phyloP scores from a whole-genome alignment of 2,329 filamentous ascomycete species.

The Clarireedia paspali region DNA sequence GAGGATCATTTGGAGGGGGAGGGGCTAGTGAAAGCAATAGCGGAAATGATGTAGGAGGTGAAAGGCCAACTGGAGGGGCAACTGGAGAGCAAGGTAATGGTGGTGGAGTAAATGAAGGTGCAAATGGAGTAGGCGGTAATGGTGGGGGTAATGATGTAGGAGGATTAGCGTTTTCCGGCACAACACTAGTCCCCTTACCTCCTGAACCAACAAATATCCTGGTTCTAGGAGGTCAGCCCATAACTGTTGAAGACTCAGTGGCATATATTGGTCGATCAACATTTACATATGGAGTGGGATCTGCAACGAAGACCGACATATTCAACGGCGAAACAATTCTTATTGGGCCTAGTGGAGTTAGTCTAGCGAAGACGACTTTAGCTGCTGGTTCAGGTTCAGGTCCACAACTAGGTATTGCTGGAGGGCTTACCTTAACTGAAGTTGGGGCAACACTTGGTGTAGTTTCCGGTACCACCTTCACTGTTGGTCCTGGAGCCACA shows the following conservation, averaged over 20 bases:
- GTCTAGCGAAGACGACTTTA: conserved; percentile 18
- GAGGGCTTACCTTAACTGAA: conserved; percentile 23
- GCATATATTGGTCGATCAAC: conserved; percentile 19
- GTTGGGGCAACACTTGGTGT: conserved; percentile 33
- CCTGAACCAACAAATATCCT: conserved; percentile 18
- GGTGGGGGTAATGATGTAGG: background rate
- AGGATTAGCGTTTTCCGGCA: conserved; percentile 20
- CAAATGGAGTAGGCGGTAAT: background rate
- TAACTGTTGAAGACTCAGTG: conserved; percentile 9
- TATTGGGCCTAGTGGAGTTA: conserved; percentile 18
- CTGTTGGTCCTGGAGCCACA: conserved; percentile 39
- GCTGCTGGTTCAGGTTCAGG: conserved; percentile 16
- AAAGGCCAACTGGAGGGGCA: background rate
- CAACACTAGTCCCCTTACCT: conserved; percentile 10
- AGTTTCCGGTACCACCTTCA: conserved; percentile 43
- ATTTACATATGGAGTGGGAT: conserved; percentile 18
- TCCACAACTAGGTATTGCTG: conserved; percentile 22
- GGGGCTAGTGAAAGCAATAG: background rate
- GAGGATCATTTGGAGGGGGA: background rate
- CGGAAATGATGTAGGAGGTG: background rate
- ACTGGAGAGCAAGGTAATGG: background rate
- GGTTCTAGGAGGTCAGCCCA: conserved; percentile 12
- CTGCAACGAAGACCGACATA: conserved; percentile 16
- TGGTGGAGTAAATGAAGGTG: background rate
- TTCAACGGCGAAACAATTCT: conserved; percentile 19